A percentile compares a stretch with the other conserved stretches of the same genome.
These are phyloP conservation scores for Linnemannia exigua DNA, from an alignment of 192 early-diverging fungal species.

Conservation along the genomic window DNA sequence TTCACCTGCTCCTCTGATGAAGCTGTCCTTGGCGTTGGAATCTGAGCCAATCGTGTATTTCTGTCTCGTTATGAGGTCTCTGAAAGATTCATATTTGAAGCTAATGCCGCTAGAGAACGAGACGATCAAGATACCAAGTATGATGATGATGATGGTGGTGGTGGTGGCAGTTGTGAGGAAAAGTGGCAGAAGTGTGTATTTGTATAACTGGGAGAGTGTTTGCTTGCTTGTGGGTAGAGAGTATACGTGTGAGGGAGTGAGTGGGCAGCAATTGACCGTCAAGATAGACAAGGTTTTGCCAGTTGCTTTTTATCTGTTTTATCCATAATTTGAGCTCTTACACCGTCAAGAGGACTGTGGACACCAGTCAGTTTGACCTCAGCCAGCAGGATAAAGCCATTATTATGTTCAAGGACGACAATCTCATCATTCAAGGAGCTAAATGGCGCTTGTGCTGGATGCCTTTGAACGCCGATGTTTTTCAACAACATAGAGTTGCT, in stretches of 20 bases:
- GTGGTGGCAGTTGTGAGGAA: too few relatives aligned
- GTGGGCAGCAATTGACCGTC: too few relatives aligned
- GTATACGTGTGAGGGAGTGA: too few relatives aligned
- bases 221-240: too few relatives aligned
- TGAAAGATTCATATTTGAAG: not conserved
- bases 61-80: not conserved
- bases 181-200: too few relatives aligned
- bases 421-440: too few relatives aligned
- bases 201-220: too few relatives aligned
- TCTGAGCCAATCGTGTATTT: not conserved
- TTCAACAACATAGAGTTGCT: not conserved
- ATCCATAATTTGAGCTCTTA: too few relatives aligned
- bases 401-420: not conserved
- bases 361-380: not conserved
- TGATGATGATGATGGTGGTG: not conserved
- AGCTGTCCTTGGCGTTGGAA: not conserved
- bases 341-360: not conserved
- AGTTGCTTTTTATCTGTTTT: too few relatives aligned
- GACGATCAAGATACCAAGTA: too few relatives aligned
- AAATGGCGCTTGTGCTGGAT: too few relatives aligned
- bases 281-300: too few relatives aligned
- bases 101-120: not conserved
- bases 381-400: not conserved
- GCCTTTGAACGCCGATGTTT: not conserved
- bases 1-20: not conserved